Evolutionary conservation across 768 basidiomycete species (phyloP), one percentile per base, ranked within the genome.

Genomic region (Leccinum subtestaceum): DNA sequence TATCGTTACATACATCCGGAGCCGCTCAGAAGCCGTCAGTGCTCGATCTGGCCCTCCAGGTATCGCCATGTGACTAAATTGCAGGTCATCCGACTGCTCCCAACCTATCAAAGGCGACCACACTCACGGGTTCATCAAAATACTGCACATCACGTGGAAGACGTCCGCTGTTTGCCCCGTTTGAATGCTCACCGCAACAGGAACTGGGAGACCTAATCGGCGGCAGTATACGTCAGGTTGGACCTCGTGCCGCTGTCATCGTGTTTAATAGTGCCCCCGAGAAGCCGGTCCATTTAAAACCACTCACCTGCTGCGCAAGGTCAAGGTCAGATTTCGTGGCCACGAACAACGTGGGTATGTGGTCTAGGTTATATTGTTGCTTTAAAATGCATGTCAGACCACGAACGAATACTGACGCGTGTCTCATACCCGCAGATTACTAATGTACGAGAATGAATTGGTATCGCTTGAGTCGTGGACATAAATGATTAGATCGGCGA

Each of bases 251-350:
- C 96, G 81, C 90, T 25, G 69, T 19, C 58, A 59, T 58, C 61
- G 19, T 58, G 53, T 58, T 45, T 50, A 60, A 29, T 27, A 53
- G 62, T n/a, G 34, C 11, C 31, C 13, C 31, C 51, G 34, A 45
- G 19, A 55, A 27, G 47, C 19, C 46, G 10, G 21, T 38, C 56
- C 60, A 49, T 49, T 49, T 31, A 40, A 56, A 17, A 50, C 25
- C 27, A 57, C 80, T 61, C 58, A 89, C 93, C 83, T 97, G 96
- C 65, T 95, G 84, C 11, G 96, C 96, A 52, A 99, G 86, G 74
- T 99, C 96, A 27, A 97, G 83, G 72, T 99, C 96, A 6, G 94
- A 95, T 76, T 99, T 99, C 40, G 96, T 98, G n/a, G 96, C 96
- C 25, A 99, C 95, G 72, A 98, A 98, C 38, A 98, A 76, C 11